phyloP scores from a whole-genome alignment of 805 yeast species.

The Hanseniaspora pseudoguilliermondii region DNA sequence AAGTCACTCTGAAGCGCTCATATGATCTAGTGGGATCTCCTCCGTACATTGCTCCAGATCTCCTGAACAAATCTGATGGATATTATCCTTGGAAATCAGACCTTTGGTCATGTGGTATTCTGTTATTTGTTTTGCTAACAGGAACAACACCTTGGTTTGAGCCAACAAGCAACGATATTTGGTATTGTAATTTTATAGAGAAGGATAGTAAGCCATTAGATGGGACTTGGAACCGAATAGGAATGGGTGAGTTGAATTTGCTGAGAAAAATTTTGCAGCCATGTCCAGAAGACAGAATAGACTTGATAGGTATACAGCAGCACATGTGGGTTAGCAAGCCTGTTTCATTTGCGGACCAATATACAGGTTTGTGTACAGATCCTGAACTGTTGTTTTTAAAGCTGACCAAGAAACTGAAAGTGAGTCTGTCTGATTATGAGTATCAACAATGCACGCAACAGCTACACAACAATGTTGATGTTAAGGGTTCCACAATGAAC shows the following conservation, averaged over 20 bases:
- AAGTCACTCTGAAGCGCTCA: slow-evolving; percentile 28
- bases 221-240: slow-evolving; percentile 46
- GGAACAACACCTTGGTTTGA: slow-evolving; percentile 67
- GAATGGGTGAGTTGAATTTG: slow-evolving; percentile 37
- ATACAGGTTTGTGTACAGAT: slow-evolving; percentile 41
- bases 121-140: slow-evolving; percentile 46
- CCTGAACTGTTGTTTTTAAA: slow-evolving; percentile 39
- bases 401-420: slow-evolving; percentile 39
- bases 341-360: slow-evolving; percentile 32
- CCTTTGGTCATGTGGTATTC: slow-evolving; percentile 59
- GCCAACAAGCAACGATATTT: slow-evolving; percentile 41
- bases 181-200: slow-evolving; percentile 31
- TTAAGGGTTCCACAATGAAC: background rate
- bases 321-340: slow-evolving; percentile 44
- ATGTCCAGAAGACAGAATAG: slow-evolving; percentile 34
- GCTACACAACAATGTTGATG: slow-evolving; percentile 7
- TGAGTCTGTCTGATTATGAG: slow-evolving; percentile 41
- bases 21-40: slow-evolving; percentile 56
- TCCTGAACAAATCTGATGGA: slow-evolving; percentile 31
- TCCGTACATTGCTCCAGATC: slow-evolving; percentile 72
- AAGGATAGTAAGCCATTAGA: slow-evolving; percentile 35
- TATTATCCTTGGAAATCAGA: slow-evolving; percentile 51
- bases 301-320: slow-evolving; percentile 30
- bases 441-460: slow-evolving; percentile 23
- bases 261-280: slow-evolving; percentile 42